phyloP scores from a whole-genome alignment of 2,329 filamentous ascomycete genomes.

The Coniochaeta ligniaria region DNA sequence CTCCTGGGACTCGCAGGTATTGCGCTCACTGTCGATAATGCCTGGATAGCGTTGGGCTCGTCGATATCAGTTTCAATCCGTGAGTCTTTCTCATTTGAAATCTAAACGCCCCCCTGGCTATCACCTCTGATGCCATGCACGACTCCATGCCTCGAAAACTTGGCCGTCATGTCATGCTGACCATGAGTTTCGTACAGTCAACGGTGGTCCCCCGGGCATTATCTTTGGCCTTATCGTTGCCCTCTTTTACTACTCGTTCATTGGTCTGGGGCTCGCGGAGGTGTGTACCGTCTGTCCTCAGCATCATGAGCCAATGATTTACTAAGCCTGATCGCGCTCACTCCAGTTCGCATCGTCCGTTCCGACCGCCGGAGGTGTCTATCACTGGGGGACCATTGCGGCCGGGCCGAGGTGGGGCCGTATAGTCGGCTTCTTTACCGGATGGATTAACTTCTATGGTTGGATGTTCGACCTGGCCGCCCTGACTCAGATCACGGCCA shows the following conservation, averaged over 20 bases:
- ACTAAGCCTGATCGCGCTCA: constrained; percentile 19
- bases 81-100: constrained; percentile 17
- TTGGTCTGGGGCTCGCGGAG: constrained; percentile 33
- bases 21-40: constrained; percentile 56
- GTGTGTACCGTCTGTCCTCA: constrained; percentile 13
- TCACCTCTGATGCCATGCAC: not conserved
- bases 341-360: constrained; percentile 50
- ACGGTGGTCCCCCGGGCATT: constrained; percentile 32
- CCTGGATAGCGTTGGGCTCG: constrained; percentile 57
- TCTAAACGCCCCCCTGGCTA: not conserved
- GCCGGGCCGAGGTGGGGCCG: constrained; percentile 48
- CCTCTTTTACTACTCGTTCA: constrained; percentile 33
- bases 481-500: constrained; percentile 50
- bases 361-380: constrained; percentile 52
- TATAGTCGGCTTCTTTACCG: constrained; percentile 37
- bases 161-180: not conserved
- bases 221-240: constrained; percentile 35
- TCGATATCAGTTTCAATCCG: constrained; percentile 47
- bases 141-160: not conserved
- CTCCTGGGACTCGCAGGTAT: constrained; percentile 51
- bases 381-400: constrained; percentile 54
- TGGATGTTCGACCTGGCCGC: constrained; percentile 58
- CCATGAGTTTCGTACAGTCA: constrained; percentile 18
- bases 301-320: constrained; percentile 16
- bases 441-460: constrained; percentile 47